Conservation (phyloP, 1,139 yeast species). For the Suzukiozyma palmioleophila region DNA sequence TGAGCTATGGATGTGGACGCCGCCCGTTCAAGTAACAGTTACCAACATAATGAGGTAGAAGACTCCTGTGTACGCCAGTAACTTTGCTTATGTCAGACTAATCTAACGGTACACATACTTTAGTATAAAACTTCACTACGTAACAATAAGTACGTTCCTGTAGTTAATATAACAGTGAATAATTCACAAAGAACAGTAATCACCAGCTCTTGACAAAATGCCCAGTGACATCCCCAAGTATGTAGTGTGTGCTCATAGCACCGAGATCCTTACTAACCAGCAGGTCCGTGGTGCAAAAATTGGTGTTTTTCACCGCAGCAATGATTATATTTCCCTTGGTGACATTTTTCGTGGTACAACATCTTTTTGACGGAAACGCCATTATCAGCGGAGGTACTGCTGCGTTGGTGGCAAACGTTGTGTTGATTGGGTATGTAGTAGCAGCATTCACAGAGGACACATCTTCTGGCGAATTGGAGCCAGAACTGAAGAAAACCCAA, state of each 20-base stretch:
- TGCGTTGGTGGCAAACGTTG: constrained; percentile 82
- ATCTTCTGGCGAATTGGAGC: constrained; percentile 22
- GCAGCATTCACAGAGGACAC: constrained; percentile 84
- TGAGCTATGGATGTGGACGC: too few relatives aligned
- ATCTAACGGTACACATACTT: too few relatives aligned
- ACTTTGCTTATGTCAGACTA: too few relatives aligned
- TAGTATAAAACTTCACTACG: too few relatives aligned
- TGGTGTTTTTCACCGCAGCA: constrained; percentile 81
- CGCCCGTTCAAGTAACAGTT: too few relatives aligned
- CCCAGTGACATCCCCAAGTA: constrained; percentile 62
- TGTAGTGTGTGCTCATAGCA: constrained; percentile 16
- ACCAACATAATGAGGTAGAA: too few relatives aligned
- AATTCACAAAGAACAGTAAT: too few relatives aligned
- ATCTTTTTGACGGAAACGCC: constrained; percentile 51
- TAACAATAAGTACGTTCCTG: too few relatives aligned
- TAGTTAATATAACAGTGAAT: too few relatives aligned
- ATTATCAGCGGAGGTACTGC: constrained; percentile 85
- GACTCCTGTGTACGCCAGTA: too few relatives aligned
- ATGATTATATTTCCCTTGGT: constrained; percentile 79
- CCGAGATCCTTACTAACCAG: not conserved
- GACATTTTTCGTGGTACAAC: constrained; percentile 66
- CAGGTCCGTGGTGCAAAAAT: constrained; percentile 64
- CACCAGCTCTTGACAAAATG: not conserved
- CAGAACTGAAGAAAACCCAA: constrained; percentile 9
- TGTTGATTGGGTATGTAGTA: constrained; percentile 77